Base-by-base conservation (phyloP, 108 stramenopile species). In the Nitzschia palea region DNA sequence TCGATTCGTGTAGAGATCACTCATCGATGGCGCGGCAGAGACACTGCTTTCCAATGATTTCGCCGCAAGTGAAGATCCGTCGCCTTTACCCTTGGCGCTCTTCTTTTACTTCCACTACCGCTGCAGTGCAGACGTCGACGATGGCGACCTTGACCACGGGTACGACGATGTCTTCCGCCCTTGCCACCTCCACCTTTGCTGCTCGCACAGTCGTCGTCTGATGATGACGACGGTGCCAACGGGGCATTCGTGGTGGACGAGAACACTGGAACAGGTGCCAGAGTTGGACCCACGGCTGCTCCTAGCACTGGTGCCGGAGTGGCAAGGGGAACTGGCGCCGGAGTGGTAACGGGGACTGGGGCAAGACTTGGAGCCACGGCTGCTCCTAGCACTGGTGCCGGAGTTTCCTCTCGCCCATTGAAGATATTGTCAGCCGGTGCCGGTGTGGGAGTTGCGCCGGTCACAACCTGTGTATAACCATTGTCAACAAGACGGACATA, bases 401-500 rank as follows among this genome's bases (percentile, higher is more conserved):
- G 20, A 26, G 6, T 30, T 22, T 27, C 23, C 4, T 14, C 26
- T 10, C 28, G 25, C 27, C 10, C 12, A 29, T 31, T 5, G 55
- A 26, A 55, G 22, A 29, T 55, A 26, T 18, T 30, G 29, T 55
- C 28, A 22, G 55, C 29, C 29, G 22, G 14, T 8, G 22, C 3
- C 26, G 18, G 12, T 22, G 27, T 12, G 28, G 17, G 23, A 14
- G 22, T 5, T 44, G 30, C 58, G 18, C 1, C n/a, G n/a, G 37
- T 34, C 32, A 10, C 22, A 1, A 70, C 25, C 23, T 52, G 17
- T 3, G 58, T 60, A 26, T 57, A 36, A 25, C 68, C 58, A 56
- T 70, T 70, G 58, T 71, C 55, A 31, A 31, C 62, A 23, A 77
- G 63, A 3, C 65, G 56, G 17, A 81, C 76, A 61, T 76, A 77